These are phyloP conservation scores for Lactifluus hygrophoroides DNA, from an alignment of 768 basidiomycete species.

Conservation along the genomic window DNA sequence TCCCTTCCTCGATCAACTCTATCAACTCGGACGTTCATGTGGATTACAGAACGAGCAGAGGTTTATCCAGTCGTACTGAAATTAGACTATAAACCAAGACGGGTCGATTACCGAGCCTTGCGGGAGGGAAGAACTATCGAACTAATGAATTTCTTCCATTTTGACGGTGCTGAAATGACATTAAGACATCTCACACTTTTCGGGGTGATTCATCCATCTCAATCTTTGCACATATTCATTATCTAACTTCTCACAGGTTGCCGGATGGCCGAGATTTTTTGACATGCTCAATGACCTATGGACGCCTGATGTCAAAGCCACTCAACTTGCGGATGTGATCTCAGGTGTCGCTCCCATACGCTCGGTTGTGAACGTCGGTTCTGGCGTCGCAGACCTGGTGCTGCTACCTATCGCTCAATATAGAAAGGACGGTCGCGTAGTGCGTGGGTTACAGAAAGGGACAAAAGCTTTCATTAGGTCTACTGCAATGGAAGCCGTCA, in stretches of 20 bases:
- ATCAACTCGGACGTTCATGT: neutral
- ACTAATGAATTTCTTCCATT: constrained; percentile 99
- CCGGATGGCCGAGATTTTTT: constrained; percentile 86
- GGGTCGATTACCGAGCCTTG: constrained; percentile 89
- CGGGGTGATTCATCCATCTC: constrained; percentile 52
- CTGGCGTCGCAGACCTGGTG: constrained; percentile 92
- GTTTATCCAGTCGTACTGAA: constrained; percentile 93
- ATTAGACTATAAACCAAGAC: constrained; percentile 95
- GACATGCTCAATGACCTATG: constrained; percentile 94
- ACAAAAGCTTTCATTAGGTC: constrained; percentile 89
- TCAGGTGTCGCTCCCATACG: constrained; percentile 95
- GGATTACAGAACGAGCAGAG: constrained; percentile 72
- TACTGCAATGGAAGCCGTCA: constrained; percentile 92
- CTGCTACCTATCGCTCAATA: constrained; percentile 95
- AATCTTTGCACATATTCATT: neutral
- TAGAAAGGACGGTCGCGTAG: constrained; percentile 89
- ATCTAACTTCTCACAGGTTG: constrained; percentile 45
- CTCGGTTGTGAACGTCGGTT: constrained; percentile 94
- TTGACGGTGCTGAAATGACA: constrained; percentile 98
- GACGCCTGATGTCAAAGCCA: constrained; percentile 99
- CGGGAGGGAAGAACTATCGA: constrained; percentile 90
- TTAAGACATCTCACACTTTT: constrained; percentile 84
- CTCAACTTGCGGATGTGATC: constrained; percentile 93
- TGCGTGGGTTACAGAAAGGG: constrained; percentile 90
- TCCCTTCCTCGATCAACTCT: neutral